Conservation (phyloP, 345 rosid genomes). For the Mallotus nudiflorus region DNA sequence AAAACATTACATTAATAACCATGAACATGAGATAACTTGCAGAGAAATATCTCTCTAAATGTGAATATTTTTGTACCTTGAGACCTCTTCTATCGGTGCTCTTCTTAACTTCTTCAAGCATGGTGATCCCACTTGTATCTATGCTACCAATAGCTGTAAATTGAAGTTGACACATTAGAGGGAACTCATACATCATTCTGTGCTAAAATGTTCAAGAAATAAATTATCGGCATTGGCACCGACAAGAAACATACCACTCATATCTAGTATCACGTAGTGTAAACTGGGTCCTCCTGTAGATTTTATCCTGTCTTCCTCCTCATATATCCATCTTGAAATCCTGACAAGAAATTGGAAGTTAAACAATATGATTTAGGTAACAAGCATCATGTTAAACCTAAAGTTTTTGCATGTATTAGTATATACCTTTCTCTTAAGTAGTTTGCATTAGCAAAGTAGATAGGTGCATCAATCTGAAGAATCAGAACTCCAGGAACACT, state of each 20-base stretch:
- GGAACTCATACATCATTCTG: not conserved
- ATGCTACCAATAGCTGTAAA: slow-evolving; percentile 31
- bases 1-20: not conserved
- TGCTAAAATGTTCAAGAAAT: not conserved
- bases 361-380: not conserved
- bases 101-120: slow-evolving; percentile 27
- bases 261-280: slow-evolving; percentile 29
- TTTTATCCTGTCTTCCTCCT: slow-evolving; percentile 31
- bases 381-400: not conserved
- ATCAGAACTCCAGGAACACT: slow-evolving; percentile 30
- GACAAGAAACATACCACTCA: slow-evolving; percentile 17
- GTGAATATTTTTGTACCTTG: slow-evolving; percentile 11
- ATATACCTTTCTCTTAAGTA: slow-evolving; percentile 38
- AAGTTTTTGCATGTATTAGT: not conserved
- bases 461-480: slow-evolving; percentile 32
- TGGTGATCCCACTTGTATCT: slow-evolving; percentile 35
- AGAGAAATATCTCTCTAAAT: too few species aligned
- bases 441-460: slow-evolving; percentile 36
- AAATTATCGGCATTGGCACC: too few species aligned
- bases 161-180: not conserved
- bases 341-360: slow-evolving; percentile 3
- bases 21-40: not conserved
- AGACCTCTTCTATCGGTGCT: slow-evolving; percentile 21
- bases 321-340: slow-evolving; percentile 30
- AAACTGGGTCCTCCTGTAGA: slow-evolving; percentile 22